phyloP scores from a whole-genome alignment of 2,329 filamentous ascomycete genomes.

The Didymella glomerata region DNA sequence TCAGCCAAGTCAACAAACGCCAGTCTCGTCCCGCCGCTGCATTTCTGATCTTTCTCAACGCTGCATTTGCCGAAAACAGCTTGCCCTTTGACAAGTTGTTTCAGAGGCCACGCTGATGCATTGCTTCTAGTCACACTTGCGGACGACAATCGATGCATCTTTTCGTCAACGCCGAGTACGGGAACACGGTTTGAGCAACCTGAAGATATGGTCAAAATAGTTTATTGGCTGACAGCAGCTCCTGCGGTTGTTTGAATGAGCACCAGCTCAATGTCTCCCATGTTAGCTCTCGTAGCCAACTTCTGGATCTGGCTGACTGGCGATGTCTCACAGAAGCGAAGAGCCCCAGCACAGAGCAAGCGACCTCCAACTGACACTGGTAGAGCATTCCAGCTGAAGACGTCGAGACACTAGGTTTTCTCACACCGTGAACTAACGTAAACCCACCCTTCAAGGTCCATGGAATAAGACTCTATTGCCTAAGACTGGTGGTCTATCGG shows the following conservation, averaged over 20 bases:
- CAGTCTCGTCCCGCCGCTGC: background rate
- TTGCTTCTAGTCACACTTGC: background rate
- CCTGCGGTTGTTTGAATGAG: background rate
- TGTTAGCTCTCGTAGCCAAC: background rate
- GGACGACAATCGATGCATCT: background rate
- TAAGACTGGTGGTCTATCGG: background rate
- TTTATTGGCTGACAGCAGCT: background rate
- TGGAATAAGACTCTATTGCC: background rate
- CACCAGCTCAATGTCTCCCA: background rate
- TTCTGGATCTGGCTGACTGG: background rate
- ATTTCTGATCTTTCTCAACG: background rate
- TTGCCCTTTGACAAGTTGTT: background rate
- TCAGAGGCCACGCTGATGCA: background rate
- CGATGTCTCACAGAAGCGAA: background rate
- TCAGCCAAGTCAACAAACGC: constrained; percentile 26
- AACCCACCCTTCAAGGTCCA: background rate
- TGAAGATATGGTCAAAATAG: background rate
- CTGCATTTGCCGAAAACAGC: background rate
- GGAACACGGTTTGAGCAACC: background rate
- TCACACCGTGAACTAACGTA: too few relatives aligned
- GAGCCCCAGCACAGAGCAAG: background rate
- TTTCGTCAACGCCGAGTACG: background rate
- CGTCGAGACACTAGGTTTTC: background rate
- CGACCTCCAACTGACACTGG: background rate
- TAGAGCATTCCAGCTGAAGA: background rate